These are phyloP conservation scores for Conticribra weissflogii DNA, from an alignment of 108 stramenopile species.

Conservation along the genomic window DNA sequence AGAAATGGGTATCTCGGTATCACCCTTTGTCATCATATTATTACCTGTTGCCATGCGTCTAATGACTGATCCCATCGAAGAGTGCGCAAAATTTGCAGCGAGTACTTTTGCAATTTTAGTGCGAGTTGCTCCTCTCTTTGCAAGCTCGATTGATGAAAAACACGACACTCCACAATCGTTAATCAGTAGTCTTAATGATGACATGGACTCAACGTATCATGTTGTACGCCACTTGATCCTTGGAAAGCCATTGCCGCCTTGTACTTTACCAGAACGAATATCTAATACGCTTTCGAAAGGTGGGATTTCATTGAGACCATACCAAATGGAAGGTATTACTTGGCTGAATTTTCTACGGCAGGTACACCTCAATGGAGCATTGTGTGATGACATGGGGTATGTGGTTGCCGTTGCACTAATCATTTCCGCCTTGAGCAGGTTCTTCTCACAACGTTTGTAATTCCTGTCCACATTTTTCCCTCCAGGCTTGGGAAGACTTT, in stretches of 20 bases:
- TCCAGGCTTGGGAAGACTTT: conserved; percentile 71
- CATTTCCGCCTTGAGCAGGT: no score
- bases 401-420: conserved; percentile 15
- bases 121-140: conserved; percentile 76
- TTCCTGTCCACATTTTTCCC: no score
- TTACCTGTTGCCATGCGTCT: conserved; percentile 77
- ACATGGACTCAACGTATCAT: conserved; percentile 23
- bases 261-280: conserved; percentile 53
- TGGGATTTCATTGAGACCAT: conserved; percentile 63
- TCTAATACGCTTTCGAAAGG: conserved; percentile 32
- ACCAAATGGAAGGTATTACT: conserved; percentile 87
- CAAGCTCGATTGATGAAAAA: conserved; percentile 14
- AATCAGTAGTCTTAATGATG: background rate
- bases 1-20: conserved; percentile 38
- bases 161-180: background rate
- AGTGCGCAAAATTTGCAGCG: conserved; percentile 67
- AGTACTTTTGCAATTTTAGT: conserved; percentile 78
- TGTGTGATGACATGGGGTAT: conserved; percentile 91
- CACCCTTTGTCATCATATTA: conserved; percentile 71
- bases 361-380: conserved; percentile 76
- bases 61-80: conserved; percentile 70
- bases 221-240: conserved; percentile 88
- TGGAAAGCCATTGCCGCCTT: conserved; percentile 78
- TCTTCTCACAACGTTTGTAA: no score
- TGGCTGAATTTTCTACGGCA: conserved; percentile 87